These are phyloP conservation scores for Graphilbum fragrans DNA, from an alignment of 2,329 filamentous ascomycete species.

Conservation along the genomic window DNA sequence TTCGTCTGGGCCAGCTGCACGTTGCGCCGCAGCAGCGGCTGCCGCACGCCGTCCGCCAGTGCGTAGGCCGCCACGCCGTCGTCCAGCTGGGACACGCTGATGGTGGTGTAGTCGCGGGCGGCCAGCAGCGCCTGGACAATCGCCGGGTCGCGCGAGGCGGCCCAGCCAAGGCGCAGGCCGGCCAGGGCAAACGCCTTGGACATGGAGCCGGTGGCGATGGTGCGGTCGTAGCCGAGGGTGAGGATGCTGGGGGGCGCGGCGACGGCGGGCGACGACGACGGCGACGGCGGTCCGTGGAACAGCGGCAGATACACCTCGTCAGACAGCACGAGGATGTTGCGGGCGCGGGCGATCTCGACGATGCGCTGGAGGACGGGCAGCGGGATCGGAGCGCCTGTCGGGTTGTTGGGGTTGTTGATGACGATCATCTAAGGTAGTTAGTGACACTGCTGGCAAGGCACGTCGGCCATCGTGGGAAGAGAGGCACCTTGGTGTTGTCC, in stretches of 20 bases:
- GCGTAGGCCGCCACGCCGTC: conserved; percentile 69
- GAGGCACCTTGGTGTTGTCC: conserved; percentile 54
- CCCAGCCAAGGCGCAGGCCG: conserved; percentile 74
- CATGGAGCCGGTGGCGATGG: conserved; percentile 66
- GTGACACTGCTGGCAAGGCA: background rate
- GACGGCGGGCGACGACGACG: conserved; percentile 16
- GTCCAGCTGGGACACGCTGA: conserved; percentile 73
- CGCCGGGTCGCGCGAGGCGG: conserved; percentile 50
- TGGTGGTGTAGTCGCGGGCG: conserved; percentile 73
- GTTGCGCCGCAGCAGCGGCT: conserved; percentile 34
- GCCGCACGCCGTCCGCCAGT: conserved; percentile 36
- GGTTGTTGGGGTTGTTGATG: conserved; percentile 69
- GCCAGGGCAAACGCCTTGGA: conserved; percentile 79
- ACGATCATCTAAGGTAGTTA: conserved; percentile 36
- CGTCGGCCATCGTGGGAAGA: conserved; percentile 21
- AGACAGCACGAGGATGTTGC: conserved; percentile 54
- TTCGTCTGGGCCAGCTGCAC: conserved; percentile 57
- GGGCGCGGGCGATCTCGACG: conserved; percentile 48
- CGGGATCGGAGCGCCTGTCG: conserved; percentile 60
- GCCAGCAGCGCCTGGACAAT: conserved; percentile 53
- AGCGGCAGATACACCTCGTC: conserved; percentile 81
- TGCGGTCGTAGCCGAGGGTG: conserved; percentile 58
- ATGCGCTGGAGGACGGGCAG: conserved; percentile 47
- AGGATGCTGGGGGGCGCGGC: conserved; percentile 53
- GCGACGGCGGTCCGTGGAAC: conserved; percentile 48